These are phyloP conservation scores for Nidula microcarpa DNA, from an alignment of 768 basidiomycete genomes.

Conservation along the genomic window DNA sequence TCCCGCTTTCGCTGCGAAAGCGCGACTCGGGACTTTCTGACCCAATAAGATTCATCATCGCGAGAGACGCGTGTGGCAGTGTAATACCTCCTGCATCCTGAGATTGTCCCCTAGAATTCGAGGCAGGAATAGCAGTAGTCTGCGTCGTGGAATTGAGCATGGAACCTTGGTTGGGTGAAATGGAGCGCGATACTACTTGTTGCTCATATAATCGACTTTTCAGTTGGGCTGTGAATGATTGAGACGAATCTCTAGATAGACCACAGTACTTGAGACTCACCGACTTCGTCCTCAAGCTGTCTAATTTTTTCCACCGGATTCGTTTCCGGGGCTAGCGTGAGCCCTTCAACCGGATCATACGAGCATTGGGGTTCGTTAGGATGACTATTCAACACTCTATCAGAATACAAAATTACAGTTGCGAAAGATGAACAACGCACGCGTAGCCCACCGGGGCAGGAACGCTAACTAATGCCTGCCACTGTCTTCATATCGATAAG, in stretches of 20 bases:
- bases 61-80: slow-evolving; percentile 41
- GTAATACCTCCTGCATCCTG: slow-evolving; percentile 33
- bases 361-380: slow-evolving; percentile 83
- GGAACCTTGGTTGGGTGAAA: slow-evolving; percentile 30
- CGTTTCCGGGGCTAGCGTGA: slow-evolving; percentile 70
- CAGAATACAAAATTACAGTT: too few species aligned
- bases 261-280: slow-evolving; percentile 29
- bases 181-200: slow-evolving; percentile 30
- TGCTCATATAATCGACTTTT: slow-evolving; percentile 61
- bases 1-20: slow-evolving; percentile 43
- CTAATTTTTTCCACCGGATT: slow-evolving; percentile 80
- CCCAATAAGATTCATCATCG: slow-evolving; percentile 35
- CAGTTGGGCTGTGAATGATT: slow-evolving; percentile 45
- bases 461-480: slow-evolving; percentile 79
- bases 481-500: slow-evolving; percentile 48
- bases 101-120: slow-evolving; percentile 15
- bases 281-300: slow-evolving; percentile 73
- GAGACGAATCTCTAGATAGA: not conserved
- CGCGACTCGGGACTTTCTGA: slow-evolving; percentile 32
- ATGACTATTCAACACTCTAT: slow-evolving; percentile 45
- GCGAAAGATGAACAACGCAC: slow-evolving; percentile 31
- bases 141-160: slow-evolving; percentile 12
- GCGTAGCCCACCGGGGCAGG: slow-evolving; percentile 84
- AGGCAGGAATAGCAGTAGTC: slow-evolving; percentile 10
- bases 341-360: slow-evolving; percentile 84